phyloP scores from a whole-genome alignment of 2,329 filamentous ascomycete species.

The Microcyclospora pomicola region DNA sequence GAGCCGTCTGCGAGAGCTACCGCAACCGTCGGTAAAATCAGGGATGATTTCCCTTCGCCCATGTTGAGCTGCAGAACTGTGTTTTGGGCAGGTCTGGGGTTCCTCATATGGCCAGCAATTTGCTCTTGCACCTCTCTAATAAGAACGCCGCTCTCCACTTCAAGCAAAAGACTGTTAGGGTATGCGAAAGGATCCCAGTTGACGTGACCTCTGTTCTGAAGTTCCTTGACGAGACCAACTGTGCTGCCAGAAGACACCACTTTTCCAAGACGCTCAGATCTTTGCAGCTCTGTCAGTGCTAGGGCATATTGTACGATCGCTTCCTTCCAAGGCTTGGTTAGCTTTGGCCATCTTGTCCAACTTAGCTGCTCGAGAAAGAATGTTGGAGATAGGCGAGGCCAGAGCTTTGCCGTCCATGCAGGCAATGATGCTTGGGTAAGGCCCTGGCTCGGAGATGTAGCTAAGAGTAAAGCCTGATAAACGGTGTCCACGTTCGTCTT shows the following conservation, averaged over 20 bases:
- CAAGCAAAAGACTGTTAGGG: conserved; percentile 52
- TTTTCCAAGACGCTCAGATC: conserved; percentile 29
- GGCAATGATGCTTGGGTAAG: too few species aligned
- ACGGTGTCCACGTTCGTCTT: too few species aligned
- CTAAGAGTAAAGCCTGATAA: too few species aligned
- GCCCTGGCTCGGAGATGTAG: too few species aligned
- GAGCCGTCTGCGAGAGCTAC: conserved; percentile 27
- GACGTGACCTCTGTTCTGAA: conserved; percentile 35
- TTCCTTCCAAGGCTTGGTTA: conserved; percentile 27
- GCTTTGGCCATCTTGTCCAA: too few species aligned
- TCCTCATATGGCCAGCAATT: conserved; percentile 47
- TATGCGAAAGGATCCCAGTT: conserved; percentile 42
- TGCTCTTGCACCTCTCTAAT: conserved; percentile 49
- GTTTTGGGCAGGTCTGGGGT: conserved; percentile 36
- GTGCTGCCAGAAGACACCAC: not conserved
- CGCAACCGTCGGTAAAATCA: conserved; percentile 53
- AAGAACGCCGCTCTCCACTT: conserved; percentile 50
- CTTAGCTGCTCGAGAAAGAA: too few species aligned
- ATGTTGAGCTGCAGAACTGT: conserved; percentile 54
- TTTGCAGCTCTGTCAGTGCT: conserved; percentile 33
- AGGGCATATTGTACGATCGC: conserved; percentile 32
- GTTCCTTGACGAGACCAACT: conserved; percentile 29
- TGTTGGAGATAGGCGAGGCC: too few species aligned
- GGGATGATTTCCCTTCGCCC: conserved; percentile 56
- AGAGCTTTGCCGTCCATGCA: too few species aligned